These are phyloP conservation scores for Pythium aquatile DNA, from an alignment of 352 stramenopile species.

Conservation along the genomic window DNA sequence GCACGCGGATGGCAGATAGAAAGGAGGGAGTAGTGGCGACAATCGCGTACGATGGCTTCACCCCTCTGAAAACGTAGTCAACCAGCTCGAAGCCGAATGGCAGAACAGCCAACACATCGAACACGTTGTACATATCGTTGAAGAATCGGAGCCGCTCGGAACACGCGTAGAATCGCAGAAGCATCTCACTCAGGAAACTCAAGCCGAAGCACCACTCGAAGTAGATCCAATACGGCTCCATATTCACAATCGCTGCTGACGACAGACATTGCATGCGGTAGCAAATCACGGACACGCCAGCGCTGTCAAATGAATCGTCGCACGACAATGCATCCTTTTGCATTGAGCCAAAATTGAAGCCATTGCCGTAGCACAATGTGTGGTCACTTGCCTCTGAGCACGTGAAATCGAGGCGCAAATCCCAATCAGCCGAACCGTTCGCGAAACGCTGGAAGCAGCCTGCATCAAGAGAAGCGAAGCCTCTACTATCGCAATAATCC, in stretches of 20 bases:
- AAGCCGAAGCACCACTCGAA: conserved; percentile 69
- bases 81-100: conserved; percentile 61
- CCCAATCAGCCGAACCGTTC: conserved; percentile 34
- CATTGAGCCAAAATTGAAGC: conserved; percentile 55
- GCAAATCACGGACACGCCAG: conserved; percentile 41
- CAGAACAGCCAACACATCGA: conserved; percentile 61
- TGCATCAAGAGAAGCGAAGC: conserved; percentile 31
- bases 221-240: conserved; percentile 77
- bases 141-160: conserved; percentile 40
- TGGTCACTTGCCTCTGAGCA: conserved; percentile 28
- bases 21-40: conserved; percentile 63
- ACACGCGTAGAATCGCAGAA: conserved; percentile 53
- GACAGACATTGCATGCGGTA: conserved; percentile 48
- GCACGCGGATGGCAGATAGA: conserved; percentile 58
- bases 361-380: conserved; percentile 44
- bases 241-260: conserved; percentile 41
- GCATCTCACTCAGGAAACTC: conserved; percentile 54
- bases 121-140: conserved; percentile 57
- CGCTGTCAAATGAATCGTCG: conserved; percentile 31
- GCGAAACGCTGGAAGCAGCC: conserved; percentile 49
- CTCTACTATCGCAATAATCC: conserved; percentile 44
- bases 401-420: conserved; percentile 39
- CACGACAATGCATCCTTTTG: conserved; percentile 29
- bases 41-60: conserved; percentile 53
- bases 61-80: conserved; percentile 29